Evolutionary conservation across 495 filamentous ascomycete species (phyloP).

Genomic region (Aspergillus avenaceus): DNA sequence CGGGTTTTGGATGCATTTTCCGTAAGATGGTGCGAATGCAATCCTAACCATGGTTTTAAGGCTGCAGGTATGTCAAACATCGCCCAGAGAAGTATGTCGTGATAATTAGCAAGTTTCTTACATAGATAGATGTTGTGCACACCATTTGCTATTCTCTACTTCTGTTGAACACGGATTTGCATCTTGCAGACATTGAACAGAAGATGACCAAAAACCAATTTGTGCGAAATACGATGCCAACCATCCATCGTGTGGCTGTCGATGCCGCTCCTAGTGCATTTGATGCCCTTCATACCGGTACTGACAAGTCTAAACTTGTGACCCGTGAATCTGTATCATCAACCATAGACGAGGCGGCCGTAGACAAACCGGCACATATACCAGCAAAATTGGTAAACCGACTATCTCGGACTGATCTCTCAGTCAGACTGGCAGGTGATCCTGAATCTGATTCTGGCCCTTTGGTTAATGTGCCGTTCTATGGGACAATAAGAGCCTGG

Average conservation of each 20-base stretch:
- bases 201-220: slow-evolving; percentile 96
- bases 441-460: slow-evolving; percentile 40
- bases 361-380: slow-evolving; percentile 14
- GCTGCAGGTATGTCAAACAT: slow-evolving; percentile 57
- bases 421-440: slow-evolving; percentile 29
- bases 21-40: slow-evolving; percentile 88
- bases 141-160: slow-evolving; percentile 96
- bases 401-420: slow-evolving; percentile 21
- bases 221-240: slow-evolving; percentile 93
- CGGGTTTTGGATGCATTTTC: slow-evolving; percentile 87
- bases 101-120: slow-evolving; percentile 7
- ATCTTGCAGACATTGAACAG: slow-evolving; percentile 87
- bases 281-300: slow-evolving; percentile 46
- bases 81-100: neutral
- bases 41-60: slow-evolving; percentile 92
- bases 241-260: slow-evolving; percentile 68
- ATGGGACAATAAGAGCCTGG: slow-evolving; percentile 76
- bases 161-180: slow-evolving; percentile 92
- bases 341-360: slow-evolving; percentile 18
- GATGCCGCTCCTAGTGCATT: slow-evolving; percentile 67
- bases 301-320: slow-evolving; percentile 29
- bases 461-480: slow-evolving; percentile 76
- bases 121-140: slow-evolving; percentile 76
- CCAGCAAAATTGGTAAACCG: slow-evolving; percentile 24
- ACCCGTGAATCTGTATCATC: slow-evolving; percentile 12